These are phyloP conservation scores for Blastomyces silverae DNA, from an alignment of 2,329 filamentous ascomycete species.

Conservation along the genomic window DNA sequence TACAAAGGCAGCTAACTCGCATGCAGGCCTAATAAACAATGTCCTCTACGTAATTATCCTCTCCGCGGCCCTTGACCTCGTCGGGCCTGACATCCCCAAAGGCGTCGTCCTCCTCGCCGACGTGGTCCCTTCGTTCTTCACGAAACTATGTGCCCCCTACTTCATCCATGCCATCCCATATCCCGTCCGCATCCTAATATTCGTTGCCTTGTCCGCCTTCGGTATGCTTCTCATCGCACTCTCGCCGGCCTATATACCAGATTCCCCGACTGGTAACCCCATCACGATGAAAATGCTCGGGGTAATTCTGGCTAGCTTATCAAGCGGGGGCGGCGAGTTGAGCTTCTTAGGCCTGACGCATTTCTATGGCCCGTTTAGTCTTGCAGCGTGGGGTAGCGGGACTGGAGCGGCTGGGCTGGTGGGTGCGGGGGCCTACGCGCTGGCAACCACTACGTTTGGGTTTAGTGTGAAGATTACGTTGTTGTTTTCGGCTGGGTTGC, in stretches of 20 bases:
- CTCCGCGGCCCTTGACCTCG: slow-evolving; percentile 88
- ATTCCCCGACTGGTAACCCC: slow-evolving; percentile 36
- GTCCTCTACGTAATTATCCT: slow-evolving; percentile 97
- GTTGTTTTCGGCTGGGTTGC: slow-evolving; percentile 70
- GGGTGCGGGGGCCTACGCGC: slow-evolving; percentile 79
- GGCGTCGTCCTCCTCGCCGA: slow-evolving; percentile 88
- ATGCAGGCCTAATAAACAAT: slow-evolving; percentile 81
- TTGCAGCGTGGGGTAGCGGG: slow-evolving; percentile 87
- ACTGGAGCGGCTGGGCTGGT: slow-evolving; percentile 83
- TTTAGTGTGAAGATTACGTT: slow-evolving; percentile 68
- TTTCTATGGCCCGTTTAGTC: slow-evolving; percentile 79
- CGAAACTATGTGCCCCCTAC: slow-evolving; percentile 85
- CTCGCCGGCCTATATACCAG: slow-evolving; percentile 52
- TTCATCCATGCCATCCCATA: slow-evolving; percentile 88
- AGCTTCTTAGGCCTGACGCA: slow-evolving; percentile 89
- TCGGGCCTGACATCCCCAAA: slow-evolving; percentile 79
- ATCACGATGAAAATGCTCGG: slow-evolving; percentile 72
- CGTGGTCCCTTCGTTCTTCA: slow-evolving; percentile 80
- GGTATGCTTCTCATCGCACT: slow-evolving; percentile 89
- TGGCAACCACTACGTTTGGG: slow-evolving; percentile 72
- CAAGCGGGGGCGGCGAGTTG: slow-evolving; percentile 79
- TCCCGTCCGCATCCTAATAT: slow-evolving; percentile 62
- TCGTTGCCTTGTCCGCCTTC: slow-evolving; percentile 65
- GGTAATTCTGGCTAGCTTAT: slow-evolving; percentile 75
- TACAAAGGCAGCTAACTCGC: background rate